Percentiles rank a stretch among this genome's conserved stretches.
These are phyloP conservation scores for Flaveria linearis DNA, from an alignment of 129 eudicot species.

Conservation along the genomic window DNA sequence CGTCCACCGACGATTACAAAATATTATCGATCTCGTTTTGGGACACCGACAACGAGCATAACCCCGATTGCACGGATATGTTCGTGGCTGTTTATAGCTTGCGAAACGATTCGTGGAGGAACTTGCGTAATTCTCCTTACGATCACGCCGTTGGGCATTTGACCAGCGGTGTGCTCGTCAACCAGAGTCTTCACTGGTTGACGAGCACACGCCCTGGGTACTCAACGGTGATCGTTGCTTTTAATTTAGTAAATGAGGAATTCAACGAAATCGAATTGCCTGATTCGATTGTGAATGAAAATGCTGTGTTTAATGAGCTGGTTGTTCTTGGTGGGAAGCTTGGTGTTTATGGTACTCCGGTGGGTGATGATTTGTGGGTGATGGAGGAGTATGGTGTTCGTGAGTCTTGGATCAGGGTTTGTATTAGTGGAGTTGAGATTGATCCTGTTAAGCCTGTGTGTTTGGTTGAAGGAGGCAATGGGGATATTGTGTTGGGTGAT, in stretches of 20 bases:
- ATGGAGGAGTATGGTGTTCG: conserved; percentile 57
- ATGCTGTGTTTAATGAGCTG: conserved; percentile 27
- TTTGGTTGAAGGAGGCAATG: conserved; percentile 25
- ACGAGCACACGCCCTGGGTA: conserved; percentile 3
- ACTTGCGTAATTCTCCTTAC: conserved; percentile 40
- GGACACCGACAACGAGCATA: conserved; percentile 40
- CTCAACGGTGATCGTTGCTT: conserved; percentile 44
- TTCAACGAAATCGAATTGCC: conserved; percentile 48
- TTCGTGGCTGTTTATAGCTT: conserved; percentile 40
- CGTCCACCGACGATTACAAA: conserved; percentile 40
- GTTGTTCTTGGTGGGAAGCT: conserved; percentile 53
- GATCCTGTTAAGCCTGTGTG: conserved; percentile 34
- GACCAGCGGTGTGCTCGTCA: conserved; percentile 38
- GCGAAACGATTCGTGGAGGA: conserved; percentile 49
- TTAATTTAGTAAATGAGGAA: conserved; percentile 42
- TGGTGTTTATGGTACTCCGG: conserved; percentile 8
- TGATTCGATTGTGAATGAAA: conserved; percentile 18
- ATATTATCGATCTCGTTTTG: conserved; percentile 45
- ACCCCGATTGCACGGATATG: conserved; percentile 38
- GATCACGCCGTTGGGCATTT: conserved; percentile 39
- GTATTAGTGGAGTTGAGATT: conserved; percentile 13
- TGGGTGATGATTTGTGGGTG: conserved; percentile 45
- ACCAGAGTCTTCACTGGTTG: conserved; percentile 51
- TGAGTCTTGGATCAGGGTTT: conserved; percentile 53
- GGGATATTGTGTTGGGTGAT: conserved; percentile 33